Evolutionary conservation across 805 yeast genomes (phyloP), one percentile per base, ranked within the genome.

Genomic region (Barnettozyma californica): DNA sequence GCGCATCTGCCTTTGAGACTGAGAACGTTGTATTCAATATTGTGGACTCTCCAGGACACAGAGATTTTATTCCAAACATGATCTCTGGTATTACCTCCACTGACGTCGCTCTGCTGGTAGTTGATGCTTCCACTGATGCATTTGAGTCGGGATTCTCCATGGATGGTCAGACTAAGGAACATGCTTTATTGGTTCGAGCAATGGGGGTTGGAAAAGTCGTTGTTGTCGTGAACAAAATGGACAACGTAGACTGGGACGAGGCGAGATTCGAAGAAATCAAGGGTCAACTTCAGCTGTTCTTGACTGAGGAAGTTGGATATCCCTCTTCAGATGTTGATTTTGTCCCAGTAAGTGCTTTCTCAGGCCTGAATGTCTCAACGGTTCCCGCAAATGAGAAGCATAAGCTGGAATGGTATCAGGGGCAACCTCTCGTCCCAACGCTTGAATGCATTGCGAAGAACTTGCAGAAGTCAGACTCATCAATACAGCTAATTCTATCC

Each of bases 51-150:
- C 95, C 95, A 73, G 96, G 95, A 71, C 96, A 87, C 85, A 83
- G 92, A 77, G 95, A 87, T 81, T 87, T 87, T 85, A 87, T 87
- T 80, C 87, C 88, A 84, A 87, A 87, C 80, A 87, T 87, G 95
- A 87, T 87, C 70, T 87, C 95, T 67, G 95, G 95, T 83, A 87
- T 94, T 62, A 83, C 94, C 64, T 95, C 88, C 77, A 94, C 95
- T 69, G 95, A 87, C 74, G 80, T 94, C 73, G 95, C 95, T 66
- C 82, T 87, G 61, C 81, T 87, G 69, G 88, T 88, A 67, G 86
- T 87, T 70, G 95, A 92, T 68, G 87, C 91, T 72, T 92, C 94
- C 75, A 81, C 80, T 68, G 94, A 94, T 86, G 95, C 87, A 74
- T 87, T 87, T 81, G 95, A 87, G 79, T 91, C 95, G 66, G 95